Evolutionary conservation across 495 filamentous ascomycete species (phyloP).

Genomic region (Penicillium lagena): DNA sequence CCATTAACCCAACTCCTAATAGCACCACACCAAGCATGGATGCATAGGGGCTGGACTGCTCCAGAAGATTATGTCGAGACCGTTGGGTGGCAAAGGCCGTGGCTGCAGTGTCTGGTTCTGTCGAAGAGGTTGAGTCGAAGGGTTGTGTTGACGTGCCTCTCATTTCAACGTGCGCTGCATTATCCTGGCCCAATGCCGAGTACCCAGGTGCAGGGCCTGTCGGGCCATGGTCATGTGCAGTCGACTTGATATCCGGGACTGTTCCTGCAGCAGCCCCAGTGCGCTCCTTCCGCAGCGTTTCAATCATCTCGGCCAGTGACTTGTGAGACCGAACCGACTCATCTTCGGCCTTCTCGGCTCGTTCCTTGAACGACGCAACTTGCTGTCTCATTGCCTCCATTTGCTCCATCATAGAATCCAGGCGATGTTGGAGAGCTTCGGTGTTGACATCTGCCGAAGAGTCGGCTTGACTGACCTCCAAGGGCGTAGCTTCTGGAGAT

Average conservation of each 20-base stretch:
- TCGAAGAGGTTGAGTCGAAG: slow-evolving; percentile 19
- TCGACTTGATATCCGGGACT: not conserved
- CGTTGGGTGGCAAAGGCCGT: slow-evolving; percentile 35
- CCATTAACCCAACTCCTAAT: slow-evolving; percentile 87
- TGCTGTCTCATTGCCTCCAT: slow-evolving; percentile 78
- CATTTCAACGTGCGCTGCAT: slow-evolving; percentile 5
- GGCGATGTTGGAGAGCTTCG: slow-evolving; percentile 55
- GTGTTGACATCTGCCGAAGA: slow-evolving; percentile 20
- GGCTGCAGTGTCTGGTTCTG: slow-evolving; percentile 33
- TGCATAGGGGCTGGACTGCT: slow-evolving; percentile 72
- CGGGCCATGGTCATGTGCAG: slow-evolving; percentile 1
- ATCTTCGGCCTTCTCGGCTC: slow-evolving; percentile 73
- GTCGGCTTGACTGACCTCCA: slow-evolving; percentile 28
- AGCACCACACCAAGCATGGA: slow-evolving; percentile 86
- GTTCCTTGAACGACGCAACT: slow-evolving; percentile 67
- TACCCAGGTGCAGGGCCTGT: slow-evolving; percentile 1
- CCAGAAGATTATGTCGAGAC: slow-evolving; percentile 36
- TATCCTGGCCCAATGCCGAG: slow-evolving; percentile 3
- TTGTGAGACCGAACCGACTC: slow-evolving; percentile 62
- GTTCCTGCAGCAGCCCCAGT: slow-evolving; percentile 15
- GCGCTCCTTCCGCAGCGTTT: slow-evolving; percentile 66
- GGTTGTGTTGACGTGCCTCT: slow-evolving; percentile 13
- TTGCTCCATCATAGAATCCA: slow-evolving; percentile 75
- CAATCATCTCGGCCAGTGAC: slow-evolving; percentile 82
- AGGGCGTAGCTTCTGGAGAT: slow-evolving; percentile 14